Conservation (phyloP, 2,329 filamentous ascomycete species). For the Fusarium sarcochroum region DNA sequence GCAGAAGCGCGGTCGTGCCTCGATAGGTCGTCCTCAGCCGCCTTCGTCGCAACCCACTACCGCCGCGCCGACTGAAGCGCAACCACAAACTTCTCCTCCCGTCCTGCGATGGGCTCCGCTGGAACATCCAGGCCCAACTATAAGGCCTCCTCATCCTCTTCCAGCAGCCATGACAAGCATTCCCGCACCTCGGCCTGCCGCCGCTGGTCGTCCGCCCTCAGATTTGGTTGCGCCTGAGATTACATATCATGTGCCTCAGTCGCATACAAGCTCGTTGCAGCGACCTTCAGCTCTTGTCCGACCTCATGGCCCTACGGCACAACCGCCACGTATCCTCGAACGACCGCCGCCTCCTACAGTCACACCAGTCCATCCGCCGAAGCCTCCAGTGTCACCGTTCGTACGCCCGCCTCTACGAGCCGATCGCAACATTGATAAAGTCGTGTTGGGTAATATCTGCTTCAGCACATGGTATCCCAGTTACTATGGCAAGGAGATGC, state of each 20-base stretch:
- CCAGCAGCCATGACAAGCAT: slow-evolving; percentile 44
- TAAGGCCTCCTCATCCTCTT: slow-evolving; percentile 13
- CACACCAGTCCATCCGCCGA: slow-evolving; percentile 55
- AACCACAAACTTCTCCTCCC: slow-evolving; percentile 33
- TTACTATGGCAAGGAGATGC: slow-evolving; percentile 83
- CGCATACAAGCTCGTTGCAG: slow-evolving; percentile 44
- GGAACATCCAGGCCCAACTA: slow-evolving; percentile 41
- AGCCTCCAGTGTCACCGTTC: slow-evolving; percentile 48
- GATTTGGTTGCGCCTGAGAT: slow-evolving; percentile 59
- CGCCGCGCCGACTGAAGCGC: slow-evolving; percentile 12
- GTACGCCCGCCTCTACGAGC: slow-evolving; percentile 57
- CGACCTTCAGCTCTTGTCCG: slow-evolving; percentile 51
- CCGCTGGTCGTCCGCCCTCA: slow-evolving; percentile 48
- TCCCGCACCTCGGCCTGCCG: slow-evolving; percentile 24
- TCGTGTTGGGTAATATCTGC: slow-evolving; percentile 85
- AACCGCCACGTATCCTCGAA: slow-evolving; percentile 51
- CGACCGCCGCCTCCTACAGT: slow-evolving; percentile 48
- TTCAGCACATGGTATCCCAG: slow-evolving; percentile 95
- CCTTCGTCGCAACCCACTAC: slow-evolving; percentile 14
- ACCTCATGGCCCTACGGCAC: slow-evolving; percentile 53
- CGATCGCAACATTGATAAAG: slow-evolving; percentile 86
- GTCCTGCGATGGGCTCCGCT: slow-evolving; percentile 47
- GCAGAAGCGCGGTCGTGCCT: slow-evolving; percentile 44
- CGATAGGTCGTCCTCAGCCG: slow-evolving; percentile 18
- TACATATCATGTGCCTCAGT: slow-evolving; percentile 57